Conservation (phyloP, 352 stramenopile genomes). For the Phytopythium chamaehyphon region DNA sequence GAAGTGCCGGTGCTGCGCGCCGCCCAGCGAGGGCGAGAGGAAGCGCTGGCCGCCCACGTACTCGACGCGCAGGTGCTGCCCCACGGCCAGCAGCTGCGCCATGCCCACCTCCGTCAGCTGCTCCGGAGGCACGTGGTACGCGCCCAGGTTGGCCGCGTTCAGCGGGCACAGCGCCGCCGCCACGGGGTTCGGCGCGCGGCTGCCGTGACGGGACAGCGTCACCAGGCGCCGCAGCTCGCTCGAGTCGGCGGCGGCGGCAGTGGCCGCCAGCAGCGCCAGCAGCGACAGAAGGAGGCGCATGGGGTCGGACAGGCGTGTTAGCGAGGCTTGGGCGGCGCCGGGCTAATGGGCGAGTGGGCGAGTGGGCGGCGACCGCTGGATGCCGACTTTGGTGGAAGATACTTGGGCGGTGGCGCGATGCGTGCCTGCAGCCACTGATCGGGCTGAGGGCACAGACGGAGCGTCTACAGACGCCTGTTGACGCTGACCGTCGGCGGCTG, state of each 20-base stretch:
- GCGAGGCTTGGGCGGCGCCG: background rate
- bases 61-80: conserved; percentile 59
- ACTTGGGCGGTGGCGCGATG: too few relatives aligned
- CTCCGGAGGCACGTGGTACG: conserved; percentile 77
- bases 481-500: too few relatives aligned
- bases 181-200: conserved; percentile 69
- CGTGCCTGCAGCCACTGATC: too few relatives aligned
- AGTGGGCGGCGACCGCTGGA: too few relatives aligned
- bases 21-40: conserved; percentile 65
- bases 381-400: too few relatives aligned
- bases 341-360: background rate
- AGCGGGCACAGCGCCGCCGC: conserved; percentile 52
- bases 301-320: background rate
- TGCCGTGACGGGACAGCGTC: conserved; percentile 77
- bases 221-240: conserved; percentile 73
- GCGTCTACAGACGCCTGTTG: too few relatives aligned
- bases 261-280: conserved; percentile 2
- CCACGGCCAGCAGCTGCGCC: conserved; percentile 63
- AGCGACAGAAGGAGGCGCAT: background rate
- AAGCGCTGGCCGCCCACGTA: conserved; percentile 63
- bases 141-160: conserved; percentile 61
- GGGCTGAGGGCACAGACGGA: too few relatives aligned
- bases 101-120: conserved; percentile 83
- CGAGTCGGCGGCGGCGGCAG: background rate
- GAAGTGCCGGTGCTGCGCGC: conserved; percentile 71